Percentiles rank a stretch among this genome's conserved stretches.
Conservation (phyloP, 257 asterid species). For the Linderniella brevidens region DNA sequence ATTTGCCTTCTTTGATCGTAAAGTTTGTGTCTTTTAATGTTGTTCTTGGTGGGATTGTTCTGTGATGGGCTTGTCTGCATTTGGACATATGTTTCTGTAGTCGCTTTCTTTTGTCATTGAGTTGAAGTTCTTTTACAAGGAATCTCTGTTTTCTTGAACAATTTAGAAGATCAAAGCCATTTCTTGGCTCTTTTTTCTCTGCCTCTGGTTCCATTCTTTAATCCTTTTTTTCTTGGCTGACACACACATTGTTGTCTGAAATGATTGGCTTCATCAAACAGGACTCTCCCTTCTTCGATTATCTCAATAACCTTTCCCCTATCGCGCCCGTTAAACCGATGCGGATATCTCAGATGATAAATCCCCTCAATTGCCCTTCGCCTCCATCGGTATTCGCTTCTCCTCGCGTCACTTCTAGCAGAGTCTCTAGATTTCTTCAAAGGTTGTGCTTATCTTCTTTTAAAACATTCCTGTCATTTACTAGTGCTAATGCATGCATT, state of each 20-base stretch:
- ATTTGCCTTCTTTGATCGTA: too few species aligned
- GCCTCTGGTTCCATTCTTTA: neutral
- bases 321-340: conserved; percentile 60
- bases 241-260: conserved; percentile 2
- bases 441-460: conserved; percentile 29
- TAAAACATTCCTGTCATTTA: neutral
- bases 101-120: too few species aligned
- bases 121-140: too few species aligned
- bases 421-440: conserved; percentile 58
- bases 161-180: too few species aligned
- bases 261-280: conserved; percentile 19
- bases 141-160: too few species aligned
- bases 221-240: neutral
- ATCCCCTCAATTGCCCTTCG: conserved; percentile 58
- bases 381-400: conserved; percentile 81
- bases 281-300: conserved; percentile 89
- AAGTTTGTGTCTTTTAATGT: too few species aligned
- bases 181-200: too few species aligned
- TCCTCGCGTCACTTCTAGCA: conserved; percentile 48
- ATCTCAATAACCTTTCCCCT: conserved; percentile 85
- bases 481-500: too few species aligned
- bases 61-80: too few species aligned
- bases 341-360: conserved; percentile 54
- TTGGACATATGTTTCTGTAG: too few species aligned
- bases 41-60: too few species aligned